Evolutionary conservation across 495 filamentous ascomycete species (phyloP).

Genomic region (Emericellopsis terricola): DNA sequence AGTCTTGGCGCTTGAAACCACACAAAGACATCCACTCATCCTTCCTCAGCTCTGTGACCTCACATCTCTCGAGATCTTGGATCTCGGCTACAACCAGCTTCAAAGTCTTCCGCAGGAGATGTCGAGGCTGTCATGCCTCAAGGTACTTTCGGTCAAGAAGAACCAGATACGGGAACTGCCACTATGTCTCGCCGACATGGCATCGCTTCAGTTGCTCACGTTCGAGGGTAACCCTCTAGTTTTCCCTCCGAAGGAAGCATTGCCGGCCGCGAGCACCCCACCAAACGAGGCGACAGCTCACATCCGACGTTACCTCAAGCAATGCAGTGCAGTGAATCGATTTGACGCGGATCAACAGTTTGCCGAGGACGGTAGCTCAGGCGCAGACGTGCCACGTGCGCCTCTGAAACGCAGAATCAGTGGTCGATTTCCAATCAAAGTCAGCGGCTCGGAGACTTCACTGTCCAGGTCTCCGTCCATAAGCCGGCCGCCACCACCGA

Average conservation of each 20-base stretch:
- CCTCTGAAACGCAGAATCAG: conserved; percentile 56
- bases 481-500: conserved; percentile 42
- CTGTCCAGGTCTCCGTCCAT: conserved; percentile 47
- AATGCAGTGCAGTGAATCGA: conserved; percentile 29
- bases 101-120: conserved; percentile 61
- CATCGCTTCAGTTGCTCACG: conserved; percentile 70
- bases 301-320: conserved; percentile 63
- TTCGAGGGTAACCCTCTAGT: conserved; percentile 68
- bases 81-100: conserved; percentile 76
- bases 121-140: conserved; percentile 53
- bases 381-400: conserved; percentile 47
- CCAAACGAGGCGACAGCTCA: conserved; percentile 41
- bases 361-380: conserved; percentile 47
- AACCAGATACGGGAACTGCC: conserved; percentile 77
- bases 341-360: conserved; percentile 39
- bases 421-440: conserved; percentile 70
- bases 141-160: conserved; percentile 62
- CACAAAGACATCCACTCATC: conserved; percentile 1
- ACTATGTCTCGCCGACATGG: conserved; percentile 70
- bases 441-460: conserved; percentile 39
- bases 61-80: conserved; percentile 75
- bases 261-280: conserved; percentile 22
- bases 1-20: not conserved
- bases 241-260: conserved; percentile 45
- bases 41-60: conserved; percentile 46